Conservation (phyloP, 345 rosid species). For the Camelina sativa region DNA sequence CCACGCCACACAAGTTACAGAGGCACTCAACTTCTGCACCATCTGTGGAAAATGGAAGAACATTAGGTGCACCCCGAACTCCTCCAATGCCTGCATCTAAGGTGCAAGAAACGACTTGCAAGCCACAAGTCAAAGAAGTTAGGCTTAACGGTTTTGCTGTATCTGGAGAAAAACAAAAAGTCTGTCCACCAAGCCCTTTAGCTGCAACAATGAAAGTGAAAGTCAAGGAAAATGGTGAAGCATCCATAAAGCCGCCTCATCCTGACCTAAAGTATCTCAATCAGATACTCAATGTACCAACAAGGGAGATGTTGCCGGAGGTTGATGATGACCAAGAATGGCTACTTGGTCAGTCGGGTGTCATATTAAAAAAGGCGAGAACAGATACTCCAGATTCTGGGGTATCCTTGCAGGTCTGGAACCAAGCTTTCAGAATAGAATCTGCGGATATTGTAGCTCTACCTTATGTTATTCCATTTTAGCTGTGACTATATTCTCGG, state of each 20-base stretch:
- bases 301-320: conserved; percentile 48
- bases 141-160: conserved; percentile 53
- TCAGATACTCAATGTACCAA: conserved; percentile 59
- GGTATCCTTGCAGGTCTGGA: conserved; percentile 59
- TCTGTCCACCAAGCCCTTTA: conserved; percentile 38
- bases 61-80: conserved; percentile 44
- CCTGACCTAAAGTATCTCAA: conserved; percentile 62
- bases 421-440: conserved; percentile 59
- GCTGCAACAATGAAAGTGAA: conserved; percentile 27
- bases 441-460: conserved; percentile 66
- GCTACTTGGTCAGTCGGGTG: conserved; percentile 49
- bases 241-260: conserved; percentile 57
- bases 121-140: conserved; percentile 46
- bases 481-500: conserved; percentile 37
- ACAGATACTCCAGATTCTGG: conserved; percentile 33
- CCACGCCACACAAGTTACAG: conserved; percentile 52
- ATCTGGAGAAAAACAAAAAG: conserved; percentile 36
- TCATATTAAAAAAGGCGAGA: conserved; percentile 45
- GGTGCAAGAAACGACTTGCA: conserved; percentile 37
- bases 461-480: conserved; percentile 78
- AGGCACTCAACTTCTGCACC: conserved; percentile 42
- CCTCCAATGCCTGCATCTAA: conserved; percentile 35
- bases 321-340: conserved; percentile 58
- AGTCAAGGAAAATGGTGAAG: conserved; percentile 49
- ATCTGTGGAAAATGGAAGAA: conserved; percentile 54